phyloP scores from a whole-genome alignment of 1,284 basidiomycete genomes.

The Vanrija humicola region DNA sequence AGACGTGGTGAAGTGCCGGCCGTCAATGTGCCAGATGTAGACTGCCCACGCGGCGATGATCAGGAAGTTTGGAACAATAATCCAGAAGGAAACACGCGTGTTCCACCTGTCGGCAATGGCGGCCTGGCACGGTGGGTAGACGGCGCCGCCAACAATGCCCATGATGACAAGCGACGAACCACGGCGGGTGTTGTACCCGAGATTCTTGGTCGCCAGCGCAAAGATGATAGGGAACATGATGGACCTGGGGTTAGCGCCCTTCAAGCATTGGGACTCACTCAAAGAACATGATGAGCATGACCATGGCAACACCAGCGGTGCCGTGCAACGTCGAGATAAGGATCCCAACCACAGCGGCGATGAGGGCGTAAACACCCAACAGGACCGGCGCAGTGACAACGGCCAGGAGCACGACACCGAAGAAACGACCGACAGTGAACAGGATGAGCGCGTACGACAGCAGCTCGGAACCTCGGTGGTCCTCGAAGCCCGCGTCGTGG shows the following conservation, averaged over 20 bases:
- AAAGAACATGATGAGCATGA: slow-evolving; percentile 72
- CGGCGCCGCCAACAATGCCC: slow-evolving; percentile 69
- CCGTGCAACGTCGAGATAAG: slow-evolving; percentile 57
- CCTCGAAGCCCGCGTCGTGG: slow-evolving; percentile 58
- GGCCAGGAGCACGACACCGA: slow-evolving; percentile 61
- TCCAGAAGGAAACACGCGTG: slow-evolving; percentile 44
- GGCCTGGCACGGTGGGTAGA: slow-evolving; percentile 68
- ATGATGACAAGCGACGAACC: slow-evolving; percentile 64
- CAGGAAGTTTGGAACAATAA: slow-evolving; percentile 47
- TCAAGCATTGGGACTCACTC: slow-evolving; percentile 52
- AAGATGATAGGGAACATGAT: slow-evolving; percentile 55
- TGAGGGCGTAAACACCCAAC: slow-evolving; percentile 57
- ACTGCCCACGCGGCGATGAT: slow-evolving; percentile 43
- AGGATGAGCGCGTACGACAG: slow-evolving; percentile 70
- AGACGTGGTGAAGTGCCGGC: slow-evolving; percentile 16
- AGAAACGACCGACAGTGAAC: slow-evolving; percentile 63
- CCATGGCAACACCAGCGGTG: slow-evolving; percentile 58
- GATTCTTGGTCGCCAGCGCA: slow-evolving; percentile 65
- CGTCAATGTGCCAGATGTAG: slow-evolving; percentile 47
- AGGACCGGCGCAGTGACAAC: slow-evolving; percentile 62
- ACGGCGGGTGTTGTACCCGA: slow-evolving; percentile 65
- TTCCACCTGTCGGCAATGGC: slow-evolving; percentile 58
- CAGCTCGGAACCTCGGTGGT: slow-evolving; percentile 58
- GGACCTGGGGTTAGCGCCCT: slow-evolving; percentile 49
- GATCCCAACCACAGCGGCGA: slow-evolving; percentile 57